Evolutionary conservation across 2,329 filamentous ascomycete species (phyloP).

Genomic region (Cyanodermella asteris): DNA sequence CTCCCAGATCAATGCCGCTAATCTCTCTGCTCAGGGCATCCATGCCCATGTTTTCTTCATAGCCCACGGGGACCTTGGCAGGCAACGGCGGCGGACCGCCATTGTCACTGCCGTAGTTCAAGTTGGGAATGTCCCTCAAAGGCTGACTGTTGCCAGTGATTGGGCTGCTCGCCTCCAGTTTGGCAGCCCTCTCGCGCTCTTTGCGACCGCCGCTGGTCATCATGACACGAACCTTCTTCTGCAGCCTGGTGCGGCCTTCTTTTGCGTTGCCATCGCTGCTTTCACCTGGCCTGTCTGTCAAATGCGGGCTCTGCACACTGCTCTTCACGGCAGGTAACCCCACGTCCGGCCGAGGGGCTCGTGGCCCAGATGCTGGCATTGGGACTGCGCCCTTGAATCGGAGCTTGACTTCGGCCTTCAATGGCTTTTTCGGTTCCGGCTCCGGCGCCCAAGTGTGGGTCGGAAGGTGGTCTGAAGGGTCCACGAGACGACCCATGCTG

Average conservation of each 20-base stretch:
- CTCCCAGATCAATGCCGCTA: slow-evolving; percentile 26
- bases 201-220: too few species aligned
- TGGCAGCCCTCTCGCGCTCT: slow-evolving; percentile 10
- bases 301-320: too few species aligned
- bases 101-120: slow-evolving; percentile 5
- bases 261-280: slow-evolving; percentile 5
- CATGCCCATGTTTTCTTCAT: slow-evolving; percentile 13
- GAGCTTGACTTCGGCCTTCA: slow-evolving; percentile 25
- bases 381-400: slow-evolving; percentile 16
- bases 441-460: slow-evolving; percentile 45
- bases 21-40: slow-evolving; percentile 36
- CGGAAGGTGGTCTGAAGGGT: slow-evolving; percentile 43
- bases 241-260: slow-evolving; percentile 13
- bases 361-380: slow-evolving; percentile 9
- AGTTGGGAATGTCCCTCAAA: slow-evolving; percentile 7
- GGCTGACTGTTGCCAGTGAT: slow-evolving; percentile 10
- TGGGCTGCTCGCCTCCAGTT: slow-evolving; percentile 10
- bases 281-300: too few species aligned
- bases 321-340: slow-evolving; percentile 4
- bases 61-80: slow-evolving; percentile 19
- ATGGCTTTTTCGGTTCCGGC: slow-evolving; percentile 32
- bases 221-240: slow-evolving; percentile 14
- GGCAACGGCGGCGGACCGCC: slow-evolving; percentile 17
- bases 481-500: slow-evolving; percentile 40
- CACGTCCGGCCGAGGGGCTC: slow-evolving; percentile 5